Conservation (phyloP, 257 asterid genomes). For the Solanum medicagineum region DNA sequence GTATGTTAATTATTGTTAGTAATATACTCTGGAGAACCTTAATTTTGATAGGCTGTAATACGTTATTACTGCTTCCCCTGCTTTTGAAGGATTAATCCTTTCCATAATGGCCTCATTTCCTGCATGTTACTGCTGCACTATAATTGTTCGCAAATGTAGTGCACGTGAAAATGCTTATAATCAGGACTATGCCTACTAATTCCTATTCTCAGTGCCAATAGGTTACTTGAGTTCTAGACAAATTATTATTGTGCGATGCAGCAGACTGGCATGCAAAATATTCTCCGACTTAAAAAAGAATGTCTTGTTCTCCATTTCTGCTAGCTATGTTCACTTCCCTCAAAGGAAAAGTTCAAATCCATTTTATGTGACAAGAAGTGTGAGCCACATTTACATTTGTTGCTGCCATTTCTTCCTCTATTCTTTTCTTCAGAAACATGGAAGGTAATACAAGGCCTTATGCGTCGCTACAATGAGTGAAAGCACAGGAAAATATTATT, state of each 20-base stretch:
- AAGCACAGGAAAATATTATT: background rate
- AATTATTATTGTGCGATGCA: background rate
- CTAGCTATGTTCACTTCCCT: background rate
- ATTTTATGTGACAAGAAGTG: background rate
- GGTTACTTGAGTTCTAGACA: background rate
- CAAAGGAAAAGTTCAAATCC: background rate
- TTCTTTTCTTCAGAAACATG: background rate
- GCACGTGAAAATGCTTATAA: background rate
- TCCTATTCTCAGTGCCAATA: background rate
- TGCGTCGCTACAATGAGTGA: background rate
- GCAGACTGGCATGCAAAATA: background rate
- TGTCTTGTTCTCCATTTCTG: background rate
- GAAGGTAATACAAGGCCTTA: background rate
- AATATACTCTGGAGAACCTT: background rate
- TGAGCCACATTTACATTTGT: background rate
- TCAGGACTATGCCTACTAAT: background rate
- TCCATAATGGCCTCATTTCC: background rate
- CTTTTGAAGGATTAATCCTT: background rate
- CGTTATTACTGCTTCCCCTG: background rate
- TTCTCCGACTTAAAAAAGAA: background rate
- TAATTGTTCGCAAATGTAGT: background rate
- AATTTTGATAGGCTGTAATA: background rate
- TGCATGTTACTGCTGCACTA: background rate
- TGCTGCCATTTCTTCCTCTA: background rate
- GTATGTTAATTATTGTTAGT: constrained; percentile 23